phyloP scores from a whole-genome alignment of 495 filamentous ascomycete genomes.

The Penicillium simplicissimum region DNA sequence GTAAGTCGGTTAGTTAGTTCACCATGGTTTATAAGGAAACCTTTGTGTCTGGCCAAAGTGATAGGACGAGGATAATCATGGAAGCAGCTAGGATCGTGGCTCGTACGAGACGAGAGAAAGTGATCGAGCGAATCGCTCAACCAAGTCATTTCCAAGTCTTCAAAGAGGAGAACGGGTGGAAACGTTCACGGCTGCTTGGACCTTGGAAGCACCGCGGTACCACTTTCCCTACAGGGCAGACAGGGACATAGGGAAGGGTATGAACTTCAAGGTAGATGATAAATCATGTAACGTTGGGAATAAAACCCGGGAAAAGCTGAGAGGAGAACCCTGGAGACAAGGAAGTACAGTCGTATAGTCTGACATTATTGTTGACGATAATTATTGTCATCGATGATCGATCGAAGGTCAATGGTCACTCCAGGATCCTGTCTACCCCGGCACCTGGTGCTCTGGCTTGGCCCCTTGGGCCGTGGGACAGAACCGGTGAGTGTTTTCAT shows the following conservation, averaged over 20 bases:
- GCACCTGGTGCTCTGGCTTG: neutral
- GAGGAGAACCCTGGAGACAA: neutral
- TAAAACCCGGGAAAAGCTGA: conserved; percentile 5
- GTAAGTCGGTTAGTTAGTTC: neutral
- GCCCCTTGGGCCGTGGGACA: neutral
- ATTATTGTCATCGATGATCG: neutral
- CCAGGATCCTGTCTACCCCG: neutral
- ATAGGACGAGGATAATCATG: neutral
- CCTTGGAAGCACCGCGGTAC: neutral
- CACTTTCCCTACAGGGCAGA: neutral
- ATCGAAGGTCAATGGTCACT: neutral
- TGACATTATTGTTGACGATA: neutral
- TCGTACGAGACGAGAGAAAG: neutral
- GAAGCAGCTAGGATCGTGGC: neutral
- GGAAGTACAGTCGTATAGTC: neutral
- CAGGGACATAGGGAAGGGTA: neutral
- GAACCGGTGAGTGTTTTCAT: conserved; percentile 24
- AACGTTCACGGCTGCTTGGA: neutral
- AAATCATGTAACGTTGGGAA: neutral
- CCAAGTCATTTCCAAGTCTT: neutral
- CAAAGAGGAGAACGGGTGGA: neutral
- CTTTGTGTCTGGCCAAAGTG: neutral
- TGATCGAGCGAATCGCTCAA: neutral
- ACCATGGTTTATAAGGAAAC: neutral
- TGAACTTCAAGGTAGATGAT: neutral